phyloP scores from a whole-genome alignment of 495 filamentous ascomycete genomes.

The Annulohypoxylon bovei region DNA sequence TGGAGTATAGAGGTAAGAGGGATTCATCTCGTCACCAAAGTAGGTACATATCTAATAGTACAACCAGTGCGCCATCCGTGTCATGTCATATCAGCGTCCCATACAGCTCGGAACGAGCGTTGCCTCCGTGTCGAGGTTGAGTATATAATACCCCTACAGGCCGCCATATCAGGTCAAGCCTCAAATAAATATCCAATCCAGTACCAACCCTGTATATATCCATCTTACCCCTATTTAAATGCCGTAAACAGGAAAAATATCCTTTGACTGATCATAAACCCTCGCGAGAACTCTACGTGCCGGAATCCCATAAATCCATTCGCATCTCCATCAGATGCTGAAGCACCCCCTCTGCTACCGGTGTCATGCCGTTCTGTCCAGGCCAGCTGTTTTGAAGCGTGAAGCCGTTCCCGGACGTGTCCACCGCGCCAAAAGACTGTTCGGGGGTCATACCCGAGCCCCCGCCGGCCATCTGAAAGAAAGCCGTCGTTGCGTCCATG shows the following conservation, averaged over 20 bases:
- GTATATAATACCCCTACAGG: slow-evolving; percentile 12
- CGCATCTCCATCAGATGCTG: slow-evolving; percentile 59
- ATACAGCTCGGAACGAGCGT: slow-evolving; percentile 7
- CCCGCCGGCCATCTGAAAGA: slow-evolving; percentile 49
- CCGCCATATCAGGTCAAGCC: slow-evolving; percentile 5
- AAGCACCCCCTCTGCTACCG: slow-evolving; percentile 59
- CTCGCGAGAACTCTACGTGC: slow-evolving; percentile 36
- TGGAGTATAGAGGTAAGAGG: slow-evolving; percentile 25
- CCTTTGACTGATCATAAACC: slow-evolving; percentile 49
- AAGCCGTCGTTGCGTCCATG: slow-evolving; percentile 45
- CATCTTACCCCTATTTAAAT: slow-evolving; percentile 1
- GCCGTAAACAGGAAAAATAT: slow-evolving; percentile 38
- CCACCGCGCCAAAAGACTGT: slow-evolving; percentile 42
- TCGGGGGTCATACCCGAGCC: slow-evolving; percentile 48
- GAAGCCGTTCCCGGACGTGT: slow-evolving; percentile 51
- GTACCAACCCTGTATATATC: not conserved
- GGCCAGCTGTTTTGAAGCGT: slow-evolving; percentile 53
- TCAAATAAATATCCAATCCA: slow-evolving; percentile 55
- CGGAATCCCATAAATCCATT: slow-evolving; percentile 56
- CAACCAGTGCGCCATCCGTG: slow-evolving; percentile 8
- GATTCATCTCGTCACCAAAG: slow-evolving; percentile 21
- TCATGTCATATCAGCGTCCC: slow-evolving; percentile 13
- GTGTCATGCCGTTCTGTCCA: slow-evolving; percentile 57
- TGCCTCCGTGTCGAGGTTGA: slow-evolving; percentile 6
- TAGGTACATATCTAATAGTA: slow-evolving; percentile 29